Percentiles rank a stretch among this genome's conserved stretches.
phyloP scores from a whole-genome alignment of 305 asterid species.

The Fraxinus dipetala region DNA sequence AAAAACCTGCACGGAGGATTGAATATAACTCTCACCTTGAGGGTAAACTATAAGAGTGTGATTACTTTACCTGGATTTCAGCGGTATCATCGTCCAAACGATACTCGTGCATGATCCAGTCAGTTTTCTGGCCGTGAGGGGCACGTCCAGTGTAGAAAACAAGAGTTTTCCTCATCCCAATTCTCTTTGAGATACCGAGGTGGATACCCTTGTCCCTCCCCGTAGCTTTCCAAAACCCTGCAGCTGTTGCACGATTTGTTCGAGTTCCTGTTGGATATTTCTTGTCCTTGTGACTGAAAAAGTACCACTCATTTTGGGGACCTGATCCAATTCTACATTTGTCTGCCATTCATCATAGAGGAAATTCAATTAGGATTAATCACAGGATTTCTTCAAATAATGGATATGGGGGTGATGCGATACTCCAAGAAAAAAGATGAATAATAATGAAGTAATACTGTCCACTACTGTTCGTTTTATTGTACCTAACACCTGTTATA shows the following conservation, averaged over 20 bases:
- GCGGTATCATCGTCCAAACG: conserved; percentile 59
- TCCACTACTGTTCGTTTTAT: too few species aligned
- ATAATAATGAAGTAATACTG: too few species aligned
- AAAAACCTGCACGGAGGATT: not conserved
- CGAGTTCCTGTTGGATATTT: conserved; percentile 90
- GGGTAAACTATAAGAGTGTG: not conserved
- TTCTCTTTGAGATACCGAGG: conserved; percentile 48
- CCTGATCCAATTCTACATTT: conserved; percentile 85
- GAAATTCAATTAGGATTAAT: not conserved
- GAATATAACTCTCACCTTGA: not conserved
- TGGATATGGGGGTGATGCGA: too few species aligned
- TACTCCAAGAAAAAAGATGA: too few species aligned
- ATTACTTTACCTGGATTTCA: conserved; percentile 37
- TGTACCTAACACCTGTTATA: too few species aligned
- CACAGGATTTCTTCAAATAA: too few species aligned
- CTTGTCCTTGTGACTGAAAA: conserved; percentile 88
- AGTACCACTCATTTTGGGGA: conserved; percentile 84
- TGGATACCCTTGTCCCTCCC: conserved; percentile 79
- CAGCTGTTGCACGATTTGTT: conserved; percentile 74
- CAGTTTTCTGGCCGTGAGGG: conserved; percentile 86
- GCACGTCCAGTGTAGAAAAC: conserved; percentile 93
- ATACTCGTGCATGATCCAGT: conserved; percentile 95
- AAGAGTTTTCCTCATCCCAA: conserved; percentile 89
- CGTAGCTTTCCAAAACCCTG: conserved; percentile 91
- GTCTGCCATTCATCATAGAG: conserved; percentile 35